A percentile compares a stretch with the other conserved stretches of the same genome.
These are phyloP conservation scores for Leucogyrophana mollusca DNA, from an alignment of 768 basidiomycete species.

Conservation along the genomic window DNA sequence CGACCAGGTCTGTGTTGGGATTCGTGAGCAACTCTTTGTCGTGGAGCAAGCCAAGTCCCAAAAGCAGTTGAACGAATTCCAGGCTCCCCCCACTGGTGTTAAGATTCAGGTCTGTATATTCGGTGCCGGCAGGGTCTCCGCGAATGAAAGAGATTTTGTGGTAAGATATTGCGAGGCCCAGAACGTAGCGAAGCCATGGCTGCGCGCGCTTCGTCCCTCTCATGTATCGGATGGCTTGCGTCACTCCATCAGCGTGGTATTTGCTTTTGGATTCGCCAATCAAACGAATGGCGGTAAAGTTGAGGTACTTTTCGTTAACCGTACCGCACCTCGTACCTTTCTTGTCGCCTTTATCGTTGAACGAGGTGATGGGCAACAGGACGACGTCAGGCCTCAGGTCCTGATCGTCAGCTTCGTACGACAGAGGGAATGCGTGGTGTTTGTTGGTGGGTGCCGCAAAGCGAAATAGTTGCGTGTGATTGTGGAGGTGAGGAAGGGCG, in stretches of 20 bases:
- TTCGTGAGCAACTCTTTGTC: conserved; percentile 3
- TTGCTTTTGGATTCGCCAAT: conserved; percentile 10
- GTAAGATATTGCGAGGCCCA: conserved; percentile 5
- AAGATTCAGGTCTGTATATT: conserved; percentile 7
- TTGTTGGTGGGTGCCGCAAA: too few relatives aligned
- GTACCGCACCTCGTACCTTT: neutral
- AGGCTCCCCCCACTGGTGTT: conserved; percentile 5
- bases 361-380: conserved; percentile 12
- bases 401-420: conserved; percentile 5
- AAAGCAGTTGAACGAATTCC: conserved; percentile 12
- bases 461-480: too few relatives aligned
- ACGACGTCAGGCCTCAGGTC: conserved; percentile 9
- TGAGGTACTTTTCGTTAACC: conserved; percentile 6
- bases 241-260: neutral
- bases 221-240: conserved; percentile 5
- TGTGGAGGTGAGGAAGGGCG: too few relatives aligned
- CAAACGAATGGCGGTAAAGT: conserved; percentile 7
- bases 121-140: conserved; percentile 10
- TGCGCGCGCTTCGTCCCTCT: conserved; percentile 4
- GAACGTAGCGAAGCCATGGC: conserved; percentile 9
- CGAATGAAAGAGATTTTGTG: conserved; percentile 6
- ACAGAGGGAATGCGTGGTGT: conserved; percentile 6
- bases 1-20: neutral
- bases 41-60: conserved; percentile 9
- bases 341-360: neutral